Evolutionary conservation across 2,329 filamentous ascomycete genomes (phyloP).

Genomic region (Daldinia sp.): DNA sequence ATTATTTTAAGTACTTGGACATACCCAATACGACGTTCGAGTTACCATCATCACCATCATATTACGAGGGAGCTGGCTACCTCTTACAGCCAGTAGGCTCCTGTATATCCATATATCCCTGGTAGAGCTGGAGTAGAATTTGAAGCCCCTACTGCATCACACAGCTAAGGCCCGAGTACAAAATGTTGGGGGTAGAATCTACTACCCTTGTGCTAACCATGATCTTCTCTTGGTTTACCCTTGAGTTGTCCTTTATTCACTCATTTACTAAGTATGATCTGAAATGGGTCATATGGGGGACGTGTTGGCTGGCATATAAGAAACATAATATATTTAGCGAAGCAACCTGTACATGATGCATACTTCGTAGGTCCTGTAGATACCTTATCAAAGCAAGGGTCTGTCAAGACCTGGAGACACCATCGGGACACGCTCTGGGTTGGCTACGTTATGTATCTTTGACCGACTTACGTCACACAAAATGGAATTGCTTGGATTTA

Average conservation of each 20-base stretch:
- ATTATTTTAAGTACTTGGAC: no score
- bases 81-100: no score
- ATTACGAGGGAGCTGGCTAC: no score
- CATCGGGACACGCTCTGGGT: neutral
- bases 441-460: neutral
- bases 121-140: no score
- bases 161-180: neutral
- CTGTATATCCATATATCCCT: no score
- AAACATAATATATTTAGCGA: no score
- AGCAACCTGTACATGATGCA: no score
- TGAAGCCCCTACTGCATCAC: no score
- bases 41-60: no score
- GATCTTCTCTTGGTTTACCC: neutral
- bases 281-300: no score
- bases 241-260: neutral
- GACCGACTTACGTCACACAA: neutral
- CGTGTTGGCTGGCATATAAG: no score
- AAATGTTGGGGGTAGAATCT: neutral
- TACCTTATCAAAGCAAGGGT: neutral
- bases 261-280: neutral
- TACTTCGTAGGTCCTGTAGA: neutral
- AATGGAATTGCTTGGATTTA: neutral
- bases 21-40: no score
- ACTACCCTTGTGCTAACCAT: neutral
- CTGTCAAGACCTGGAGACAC: neutral